Evolutionary conservation across 176 grass and related monocot genomes (phyloP), one percentile per base, ranked within the genome.

Genomic region (Lolium multiflorum): DNA sequence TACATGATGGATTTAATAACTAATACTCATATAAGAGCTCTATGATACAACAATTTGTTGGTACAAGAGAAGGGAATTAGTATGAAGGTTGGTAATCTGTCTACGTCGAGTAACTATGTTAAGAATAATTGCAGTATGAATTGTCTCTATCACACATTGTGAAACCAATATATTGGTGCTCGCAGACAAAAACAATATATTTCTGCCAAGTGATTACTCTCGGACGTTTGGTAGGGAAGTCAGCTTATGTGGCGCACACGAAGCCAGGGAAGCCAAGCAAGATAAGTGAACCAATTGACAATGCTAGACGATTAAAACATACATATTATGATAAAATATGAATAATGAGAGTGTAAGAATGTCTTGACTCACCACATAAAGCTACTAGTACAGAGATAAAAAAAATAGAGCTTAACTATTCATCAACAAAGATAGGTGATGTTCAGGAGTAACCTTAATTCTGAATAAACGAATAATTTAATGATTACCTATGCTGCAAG

Each of bases 231-330:
- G 78, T 52, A 75, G 60, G 77, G 80, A 85, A 82, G 77, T 67
- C 77, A 85, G 70, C 60, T 86, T 86, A 90, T 77, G 88, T 77
- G 71, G 70, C 83, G 68, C 47, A 85, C 77, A 85, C 77, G 60
- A 81, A 85, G 52, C 37, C 38, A 39, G 20, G 48, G 47, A 85
- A 89, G 77, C 61, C 85, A 85, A 85, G 76, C 78, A 76, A 57
- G 77, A 83, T 60, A 69, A 60, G 24, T 83, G 64, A 76, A 24
- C 37, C 46, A 68, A 38, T 76, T 39, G 58, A 64, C 64, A 84
- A 55, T 71, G 62, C 35, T 79, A 80, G 57, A 74, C 65, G 47
- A 80, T 48, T 80, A 39, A 84, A 24, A 84, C 80, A 54, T 20
- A 49, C 12, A 11, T 56, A 78, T 58, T 11, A 85, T 9, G 13